phyloP scores from a whole-genome alignment of 805 yeast genomes.

The Ogataea haglerorum region DNA sequence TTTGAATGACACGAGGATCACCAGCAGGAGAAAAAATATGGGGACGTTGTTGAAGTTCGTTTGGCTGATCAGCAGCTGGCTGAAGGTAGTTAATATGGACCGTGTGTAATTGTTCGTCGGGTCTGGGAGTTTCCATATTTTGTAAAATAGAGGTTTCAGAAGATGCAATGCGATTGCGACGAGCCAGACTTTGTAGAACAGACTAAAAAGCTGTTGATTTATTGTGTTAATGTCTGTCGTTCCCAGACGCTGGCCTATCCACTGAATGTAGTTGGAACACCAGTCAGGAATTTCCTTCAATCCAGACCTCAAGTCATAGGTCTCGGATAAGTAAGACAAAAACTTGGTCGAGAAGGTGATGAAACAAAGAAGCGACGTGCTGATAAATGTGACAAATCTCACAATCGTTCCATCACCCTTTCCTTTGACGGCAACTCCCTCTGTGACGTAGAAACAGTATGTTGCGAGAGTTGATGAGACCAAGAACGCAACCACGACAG shows the following conservation, averaged over 20 bases:
- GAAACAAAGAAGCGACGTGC: constrained; percentile 43
- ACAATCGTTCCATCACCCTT: background rate
- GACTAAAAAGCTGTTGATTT: constrained; percentile 19
- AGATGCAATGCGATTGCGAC: constrained; percentile 4
- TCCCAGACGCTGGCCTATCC: constrained; percentile 33
- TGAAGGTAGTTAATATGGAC: constrained; percentile 35
- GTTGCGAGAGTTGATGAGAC: constrained; percentile 19
- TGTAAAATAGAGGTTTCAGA: constrained; percentile 17
- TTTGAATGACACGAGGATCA: constrained; percentile 29
- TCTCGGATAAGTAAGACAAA: constrained; percentile 26
- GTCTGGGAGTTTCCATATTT: background rate
- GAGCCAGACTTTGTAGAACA: constrained; percentile 19
- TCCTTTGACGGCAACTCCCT: background rate
- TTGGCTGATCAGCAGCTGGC: constrained; percentile 51
- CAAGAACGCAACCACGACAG: constrained; percentile 18
- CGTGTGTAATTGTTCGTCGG: constrained; percentile 26
- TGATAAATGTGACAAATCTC: constrained; percentile 38
- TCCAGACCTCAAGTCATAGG: constrained; percentile 24
- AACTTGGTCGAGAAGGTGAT: constrained; percentile 24
- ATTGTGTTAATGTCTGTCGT: constrained; percentile 29
- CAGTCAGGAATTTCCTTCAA: constrained; percentile 21
- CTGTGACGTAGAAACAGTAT: constrained; percentile 6
- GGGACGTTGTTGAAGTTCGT: constrained; percentile 56
- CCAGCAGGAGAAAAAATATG: constrained; percentile 34
- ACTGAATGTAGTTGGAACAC: constrained; percentile 22